Evolutionary conservation across 2,329 filamentous ascomycete genomes (phyloP).

Genomic region (Dothistroma pini): DNA sequence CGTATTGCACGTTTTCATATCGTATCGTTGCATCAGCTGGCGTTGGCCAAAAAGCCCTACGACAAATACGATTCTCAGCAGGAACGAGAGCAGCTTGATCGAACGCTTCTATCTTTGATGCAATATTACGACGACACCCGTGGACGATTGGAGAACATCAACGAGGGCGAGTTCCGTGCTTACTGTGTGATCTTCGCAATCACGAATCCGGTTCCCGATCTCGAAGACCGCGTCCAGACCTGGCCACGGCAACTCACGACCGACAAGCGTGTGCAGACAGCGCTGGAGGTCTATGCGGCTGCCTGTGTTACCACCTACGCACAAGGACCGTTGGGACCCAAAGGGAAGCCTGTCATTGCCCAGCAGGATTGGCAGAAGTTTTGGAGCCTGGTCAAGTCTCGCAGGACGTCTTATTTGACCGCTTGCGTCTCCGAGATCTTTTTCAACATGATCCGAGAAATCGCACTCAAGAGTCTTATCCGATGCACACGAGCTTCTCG

Average conservation of each 20-base stretch:
- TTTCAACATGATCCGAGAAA: constrained; percentile 57
- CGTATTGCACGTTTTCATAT: constrained; percentile 63
- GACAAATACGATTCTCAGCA: constrained; percentile 55
- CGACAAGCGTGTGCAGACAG: constrained; percentile 53
- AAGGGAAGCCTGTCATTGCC: constrained; percentile 46
- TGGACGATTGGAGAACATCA: constrained; percentile 48
- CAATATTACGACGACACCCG: constrained; percentile 58
- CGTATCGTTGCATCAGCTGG: constrained; percentile 58
- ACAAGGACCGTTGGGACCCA: constrained; percentile 45
- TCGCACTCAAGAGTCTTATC: constrained; percentile 47
- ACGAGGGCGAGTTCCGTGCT: constrained; percentile 62
- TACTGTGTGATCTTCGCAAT: constrained; percentile 59
- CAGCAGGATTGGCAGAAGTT: constrained; percentile 58
- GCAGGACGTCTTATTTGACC: constrained; percentile 58
- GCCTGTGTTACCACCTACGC: constrained; percentile 52
- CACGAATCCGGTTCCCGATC: constrained; percentile 47
- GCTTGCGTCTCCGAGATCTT: constrained; percentile 62
- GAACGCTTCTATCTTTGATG: constrained; percentile 58
- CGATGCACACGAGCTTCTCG: constrained; percentile 15
- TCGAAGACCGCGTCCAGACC: constrained; percentile 56
- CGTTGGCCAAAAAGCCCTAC: constrained; percentile 46
- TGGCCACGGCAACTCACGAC: constrained; percentile 51
- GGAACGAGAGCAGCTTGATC: constrained; percentile 62
- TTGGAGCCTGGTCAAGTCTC: constrained; percentile 55
- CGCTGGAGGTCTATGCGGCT: constrained; percentile 55